Conservation (phyloP, 192 early-diverging fungal species). For the Diversispora epigaea region DNA sequence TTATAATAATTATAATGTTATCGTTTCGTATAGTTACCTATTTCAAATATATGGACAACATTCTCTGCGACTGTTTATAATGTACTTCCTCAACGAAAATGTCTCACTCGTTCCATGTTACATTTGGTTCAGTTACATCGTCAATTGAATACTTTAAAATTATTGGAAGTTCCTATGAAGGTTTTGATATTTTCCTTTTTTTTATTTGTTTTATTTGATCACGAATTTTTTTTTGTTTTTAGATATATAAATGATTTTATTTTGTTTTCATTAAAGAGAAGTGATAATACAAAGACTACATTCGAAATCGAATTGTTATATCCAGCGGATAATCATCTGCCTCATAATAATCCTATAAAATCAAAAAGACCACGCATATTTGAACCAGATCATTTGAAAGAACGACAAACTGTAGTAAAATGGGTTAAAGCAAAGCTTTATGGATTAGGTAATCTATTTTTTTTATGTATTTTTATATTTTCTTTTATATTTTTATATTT, state of each 20-base stretch:
- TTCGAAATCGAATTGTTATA: constrained; percentile 28
- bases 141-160: constrained; percentile 11
- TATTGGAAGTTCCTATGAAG: constrained; percentile 37
- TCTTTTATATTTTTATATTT: not conserved
- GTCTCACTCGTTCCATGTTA: constrained; percentile 23
- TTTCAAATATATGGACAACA: constrained; percentile 2
- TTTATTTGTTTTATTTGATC: not conserved
- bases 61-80: constrained; percentile 30
- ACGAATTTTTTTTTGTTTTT: not conserved
- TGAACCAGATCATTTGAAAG: constrained; percentile 6
- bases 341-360: not conserved
- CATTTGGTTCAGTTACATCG: constrained; percentile 31
- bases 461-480: not conserved
- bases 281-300: constrained; percentile 21
- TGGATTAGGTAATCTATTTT: constrained; percentile 18
- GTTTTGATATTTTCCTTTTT: not conserved
- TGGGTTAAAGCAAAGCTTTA: constrained; percentile 18
- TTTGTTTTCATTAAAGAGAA: not conserved
- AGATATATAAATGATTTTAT: not conserved
- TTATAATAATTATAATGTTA: too few species aligned
- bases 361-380: not conserved
- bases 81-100: constrained; percentile 8
- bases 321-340: constrained; percentile 6
- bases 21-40: not conserved
- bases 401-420: constrained; percentile 24